A percentile compares a stretch with the other conserved stretches of the same genome.
phyloP scores from a whole-genome alignment of 2,329 filamentous ascomycete species.

The Pseudogymnoascus sp. region DNA sequence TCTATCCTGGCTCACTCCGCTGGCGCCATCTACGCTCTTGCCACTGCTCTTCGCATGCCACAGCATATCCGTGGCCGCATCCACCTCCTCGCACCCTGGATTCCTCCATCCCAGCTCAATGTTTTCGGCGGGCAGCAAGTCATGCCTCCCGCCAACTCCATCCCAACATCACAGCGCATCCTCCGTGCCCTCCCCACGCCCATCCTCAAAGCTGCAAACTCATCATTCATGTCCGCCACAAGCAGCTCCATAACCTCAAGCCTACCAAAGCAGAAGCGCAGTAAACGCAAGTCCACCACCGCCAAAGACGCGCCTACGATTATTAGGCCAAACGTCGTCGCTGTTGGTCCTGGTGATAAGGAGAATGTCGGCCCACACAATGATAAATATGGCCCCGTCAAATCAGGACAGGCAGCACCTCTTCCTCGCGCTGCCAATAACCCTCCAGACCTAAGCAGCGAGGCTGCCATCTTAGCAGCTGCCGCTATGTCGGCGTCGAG shows the following conservation, averaged over 20 bases:
- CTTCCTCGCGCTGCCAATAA: constrained; percentile 23
- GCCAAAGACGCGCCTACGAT: constrained; percentile 30
- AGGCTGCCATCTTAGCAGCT: constrained; percentile 34
- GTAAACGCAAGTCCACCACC: constrained; percentile 49
- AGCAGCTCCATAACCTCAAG: constrained; percentile 78
- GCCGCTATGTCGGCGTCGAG: constrained; percentile 57
- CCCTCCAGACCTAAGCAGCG: constrained; percentile 24
- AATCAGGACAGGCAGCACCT: constrained; percentile 22
- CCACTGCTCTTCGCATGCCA: constrained; percentile 89
- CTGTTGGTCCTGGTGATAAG: constrained; percentile 25
- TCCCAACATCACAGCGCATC: constrained; percentile 87
- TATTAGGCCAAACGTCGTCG: constrained; percentile 31
- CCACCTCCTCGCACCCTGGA: constrained; percentile 92
- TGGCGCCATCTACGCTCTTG: constrained; percentile 94
- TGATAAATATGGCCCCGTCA: constrained; percentile 23
- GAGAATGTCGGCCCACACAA: constrained; percentile 26
- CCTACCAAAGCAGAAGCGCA: constrained; percentile 56
- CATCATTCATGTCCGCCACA: constrained; percentile 87
- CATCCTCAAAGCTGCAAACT: constrained; percentile 88
- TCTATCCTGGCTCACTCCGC: constrained; percentile 94
- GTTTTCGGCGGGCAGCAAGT: constrained; percentile 67
- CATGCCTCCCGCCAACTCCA: constrained; percentile 70
- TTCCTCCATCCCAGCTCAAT: constrained; percentile 88
- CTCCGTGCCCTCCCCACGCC: constrained; percentile 83
- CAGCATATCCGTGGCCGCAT: constrained; percentile 92